Conservation (phyloP, 768 basidiomycete species). For the Candolleomyces aberdarensis region DNA sequence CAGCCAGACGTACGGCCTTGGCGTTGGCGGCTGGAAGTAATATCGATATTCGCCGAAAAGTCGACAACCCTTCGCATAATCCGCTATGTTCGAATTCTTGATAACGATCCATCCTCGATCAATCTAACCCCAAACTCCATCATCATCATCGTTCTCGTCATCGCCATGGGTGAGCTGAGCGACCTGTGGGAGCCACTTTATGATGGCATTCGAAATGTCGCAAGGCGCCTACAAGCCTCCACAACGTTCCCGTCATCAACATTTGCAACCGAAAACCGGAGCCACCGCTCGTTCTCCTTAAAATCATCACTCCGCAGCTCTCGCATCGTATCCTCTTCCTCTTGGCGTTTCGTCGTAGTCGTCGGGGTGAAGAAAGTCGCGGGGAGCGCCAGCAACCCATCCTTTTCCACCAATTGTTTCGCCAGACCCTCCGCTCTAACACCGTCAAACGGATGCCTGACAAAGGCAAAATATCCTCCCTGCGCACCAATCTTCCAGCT, state of each 20-base stretch:
- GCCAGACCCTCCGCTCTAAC: slow-evolving; percentile 53
- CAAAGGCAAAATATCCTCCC: slow-evolving; percentile 80
- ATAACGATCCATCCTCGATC: too few species aligned
- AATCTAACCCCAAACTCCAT: too few species aligned
- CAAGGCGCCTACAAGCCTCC: slow-evolving; percentile 50
- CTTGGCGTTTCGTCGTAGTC: slow-evolving; percentile 2
- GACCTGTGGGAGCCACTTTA: too few species aligned
- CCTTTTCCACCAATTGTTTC: slow-evolving; percentile 29
- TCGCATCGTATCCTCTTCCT: slow-evolving; percentile 3
- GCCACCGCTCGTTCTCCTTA: slow-evolving; percentile 54
- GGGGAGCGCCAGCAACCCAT: slow-evolving; percentile 66
- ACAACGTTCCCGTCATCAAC: slow-evolving; percentile 60
- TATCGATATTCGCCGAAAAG: too few species aligned
- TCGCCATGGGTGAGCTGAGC: too few species aligned
- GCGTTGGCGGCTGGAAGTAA: too few species aligned
- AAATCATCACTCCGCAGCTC: slow-evolving; percentile 28
- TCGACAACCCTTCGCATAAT: too few species aligned
- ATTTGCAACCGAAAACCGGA: slow-evolving; percentile 81
- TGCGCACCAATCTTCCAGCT: slow-evolving; percentile 62
- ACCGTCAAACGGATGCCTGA: slow-evolving; percentile 57
- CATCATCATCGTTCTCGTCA: too few species aligned
- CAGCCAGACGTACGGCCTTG: too few species aligned
- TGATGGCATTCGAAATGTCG: slow-evolving; percentile 18
- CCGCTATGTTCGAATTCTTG: too few species aligned
- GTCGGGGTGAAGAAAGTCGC: slow-evolving; percentile 52